Conservation (phyloP, 345 rosid genomes). For the Fremontodendron californicum region DNA sequence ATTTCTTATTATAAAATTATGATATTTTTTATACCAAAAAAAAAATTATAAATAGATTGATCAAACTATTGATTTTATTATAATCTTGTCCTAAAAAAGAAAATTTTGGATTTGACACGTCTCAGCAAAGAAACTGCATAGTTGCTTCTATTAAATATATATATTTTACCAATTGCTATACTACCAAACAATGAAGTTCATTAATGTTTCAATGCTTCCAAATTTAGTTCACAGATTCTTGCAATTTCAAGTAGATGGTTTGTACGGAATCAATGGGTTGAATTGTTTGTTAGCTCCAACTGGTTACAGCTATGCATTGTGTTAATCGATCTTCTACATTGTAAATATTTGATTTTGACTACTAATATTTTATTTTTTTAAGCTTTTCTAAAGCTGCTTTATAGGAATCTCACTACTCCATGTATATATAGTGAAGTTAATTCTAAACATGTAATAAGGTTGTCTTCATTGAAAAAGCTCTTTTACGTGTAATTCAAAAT, state of each 20-base stretch:
- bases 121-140: not conserved
- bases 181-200: not conserved
- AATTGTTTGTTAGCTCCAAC: not conserved
- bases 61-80: not conserved
- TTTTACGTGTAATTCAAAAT: no score
- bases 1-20: no score
- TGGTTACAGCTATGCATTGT: not conserved
- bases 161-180: not conserved
- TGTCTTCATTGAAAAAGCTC: no score
- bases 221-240: constrained; percentile 1
- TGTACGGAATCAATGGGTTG: constrained; percentile 4
- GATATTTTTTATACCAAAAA: no score
- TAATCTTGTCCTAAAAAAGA: not conserved
- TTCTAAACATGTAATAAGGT: no score
- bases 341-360: no score
- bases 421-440: no score
- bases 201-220: not conserved
- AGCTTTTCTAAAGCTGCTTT: no score
- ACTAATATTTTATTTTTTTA: no score
- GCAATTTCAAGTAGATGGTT: not conserved
- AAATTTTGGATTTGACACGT: not conserved
- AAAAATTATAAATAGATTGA: not conserved
- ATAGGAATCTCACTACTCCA: no score
- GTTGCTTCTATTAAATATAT: not conserved
- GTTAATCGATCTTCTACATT: not conserved